Conservation (phyloP, 208 protist species). For the Acanthamoeba royreba region DNA sequence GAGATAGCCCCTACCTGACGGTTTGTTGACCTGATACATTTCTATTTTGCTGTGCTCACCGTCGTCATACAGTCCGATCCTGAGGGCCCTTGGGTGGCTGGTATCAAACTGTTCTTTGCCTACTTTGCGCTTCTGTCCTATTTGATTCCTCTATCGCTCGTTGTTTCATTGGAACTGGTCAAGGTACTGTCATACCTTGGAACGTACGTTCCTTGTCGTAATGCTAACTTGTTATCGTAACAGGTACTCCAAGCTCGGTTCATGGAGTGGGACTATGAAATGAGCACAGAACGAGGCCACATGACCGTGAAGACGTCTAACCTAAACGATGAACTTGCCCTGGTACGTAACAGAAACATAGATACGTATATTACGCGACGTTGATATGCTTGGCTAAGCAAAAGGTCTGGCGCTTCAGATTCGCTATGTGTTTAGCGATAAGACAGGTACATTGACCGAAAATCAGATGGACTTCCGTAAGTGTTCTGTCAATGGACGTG, state of each 20-base stretch:
- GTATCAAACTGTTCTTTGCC: slow-evolving; percentile 59
- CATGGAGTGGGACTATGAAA: slow-evolving; percentile 67
- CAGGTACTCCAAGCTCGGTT: slow-evolving; percentile 56
- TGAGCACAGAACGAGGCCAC: slow-evolving; percentile 1
- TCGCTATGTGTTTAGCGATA: slow-evolving; percentile 74
- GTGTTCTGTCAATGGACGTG: slow-evolving; percentile 67
- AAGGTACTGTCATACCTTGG: too few species aligned
- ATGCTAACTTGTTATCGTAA: background rate
- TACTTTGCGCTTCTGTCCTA: slow-evolving; percentile 62
- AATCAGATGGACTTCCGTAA: slow-evolving; percentile 74
- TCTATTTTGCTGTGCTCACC: background rate
- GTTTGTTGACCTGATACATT: background rate
- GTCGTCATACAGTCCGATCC: background rate
- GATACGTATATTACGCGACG: too few species aligned
- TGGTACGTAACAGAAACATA: too few species aligned
- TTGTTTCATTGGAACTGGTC: slow-evolving; percentile 72
- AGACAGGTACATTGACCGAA: slow-evolving; percentile 76
- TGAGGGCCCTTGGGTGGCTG: background rate
- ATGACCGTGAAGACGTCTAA: slow-evolving; percentile 67
- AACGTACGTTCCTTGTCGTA: background rate
- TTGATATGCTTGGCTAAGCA: too few species aligned
- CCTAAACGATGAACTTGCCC: slow-evolving; percentile 67
- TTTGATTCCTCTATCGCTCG: slow-evolving; percentile 75
- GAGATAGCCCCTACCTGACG: background rate
- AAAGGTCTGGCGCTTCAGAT: too few species aligned